Evolutionary conservation across 257 asterid species (phyloP).

Genomic region (Catharanthus roseus): DNA sequence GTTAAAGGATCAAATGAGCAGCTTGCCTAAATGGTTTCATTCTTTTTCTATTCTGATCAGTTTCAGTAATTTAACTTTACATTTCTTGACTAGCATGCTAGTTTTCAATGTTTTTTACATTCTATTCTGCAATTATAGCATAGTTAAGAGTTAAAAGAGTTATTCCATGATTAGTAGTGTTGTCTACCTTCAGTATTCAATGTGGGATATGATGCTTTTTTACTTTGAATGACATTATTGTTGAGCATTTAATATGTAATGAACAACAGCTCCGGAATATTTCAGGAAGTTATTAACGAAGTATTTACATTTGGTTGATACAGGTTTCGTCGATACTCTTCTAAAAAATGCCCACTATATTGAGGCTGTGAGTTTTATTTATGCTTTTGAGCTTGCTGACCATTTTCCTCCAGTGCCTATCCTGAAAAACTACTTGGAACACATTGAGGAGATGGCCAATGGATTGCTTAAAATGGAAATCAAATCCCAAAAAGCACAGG

Average conservation of each 20-base stretch:
- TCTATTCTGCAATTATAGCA: background rate
- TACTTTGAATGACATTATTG: background rate
- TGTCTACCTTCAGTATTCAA: background rate
- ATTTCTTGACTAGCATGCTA: background rate
- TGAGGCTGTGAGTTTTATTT: slow-evolving; percentile 12
- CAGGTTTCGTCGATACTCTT: background rate
- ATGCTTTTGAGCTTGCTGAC: slow-evolving; percentile 14
- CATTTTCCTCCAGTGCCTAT: slow-evolving; percentile 13
- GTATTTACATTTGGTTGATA: background rate
- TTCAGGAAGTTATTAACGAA: background rate
- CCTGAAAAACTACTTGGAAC: background rate
- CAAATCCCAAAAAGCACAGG: background rate
- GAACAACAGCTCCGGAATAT: background rate
- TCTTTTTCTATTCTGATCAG: background rate
- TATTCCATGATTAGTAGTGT: background rate
- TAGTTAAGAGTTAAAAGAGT: background rate
- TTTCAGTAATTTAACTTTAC: background rate
- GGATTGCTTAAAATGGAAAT: background rate
- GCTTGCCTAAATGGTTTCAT: background rate
- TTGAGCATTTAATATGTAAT: background rate
- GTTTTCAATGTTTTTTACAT: background rate
- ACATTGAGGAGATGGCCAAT: background rate
- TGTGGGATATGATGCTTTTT: background rate
- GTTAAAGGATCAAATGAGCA: background rate
- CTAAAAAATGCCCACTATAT: background rate